Base-by-base conservation (phyloP, 2,329 filamentous ascomycete species). In the Xylariaceae sp. region DNA sequence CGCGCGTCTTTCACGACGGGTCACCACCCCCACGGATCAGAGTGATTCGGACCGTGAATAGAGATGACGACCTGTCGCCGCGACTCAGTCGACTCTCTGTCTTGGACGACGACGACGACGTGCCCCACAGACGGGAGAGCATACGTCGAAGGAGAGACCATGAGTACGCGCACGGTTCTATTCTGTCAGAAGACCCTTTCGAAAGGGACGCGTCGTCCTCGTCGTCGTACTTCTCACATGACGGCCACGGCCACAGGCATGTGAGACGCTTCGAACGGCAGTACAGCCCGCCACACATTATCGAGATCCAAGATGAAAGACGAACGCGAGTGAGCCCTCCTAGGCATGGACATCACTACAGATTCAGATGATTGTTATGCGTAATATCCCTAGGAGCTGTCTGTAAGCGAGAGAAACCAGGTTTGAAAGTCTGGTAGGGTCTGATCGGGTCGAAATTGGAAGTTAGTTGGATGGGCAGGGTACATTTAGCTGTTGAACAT, bases 121-220 rank as follows among this genome's bases (percentile, higher is more conserved):
- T 54, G 17, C 16, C 48, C 11, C 56, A 13, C 13, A 13, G 53
- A 9, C 45, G 42, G 5, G 51, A 40, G 5, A 47, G 53, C 31
- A 44, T 39, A 10, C 55, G 53, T 18, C 51, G 53, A 31, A 51
- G 51, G 19, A 54, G 53, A 42, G 60, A 61, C 19, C 55, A 51
- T 36, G 60, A 60, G 19, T 41, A 53, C 33, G 51, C 57, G 45
- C 55, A 48, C 28, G 62, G 62, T 40, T 64, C 62, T 5, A 50
- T 64, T 5, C 9, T 65, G 11, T 54, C 55, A 10, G 61, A 56
- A 1, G 63, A 65, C 22, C 60, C 62, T 17, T 65, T 64, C 45
- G 51, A 19, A 17, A 13, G 13, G 22, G 17, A 13, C 12, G 34
- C 52, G 14, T 28, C 44, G 10, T 50, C 54, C 31, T 19, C 47